Evolutionary conservation across 1,139 yeast genomes (phyloP), one percentile per base, ranked within the genome.

Genomic region (Protomyces gravidus): DNA sequence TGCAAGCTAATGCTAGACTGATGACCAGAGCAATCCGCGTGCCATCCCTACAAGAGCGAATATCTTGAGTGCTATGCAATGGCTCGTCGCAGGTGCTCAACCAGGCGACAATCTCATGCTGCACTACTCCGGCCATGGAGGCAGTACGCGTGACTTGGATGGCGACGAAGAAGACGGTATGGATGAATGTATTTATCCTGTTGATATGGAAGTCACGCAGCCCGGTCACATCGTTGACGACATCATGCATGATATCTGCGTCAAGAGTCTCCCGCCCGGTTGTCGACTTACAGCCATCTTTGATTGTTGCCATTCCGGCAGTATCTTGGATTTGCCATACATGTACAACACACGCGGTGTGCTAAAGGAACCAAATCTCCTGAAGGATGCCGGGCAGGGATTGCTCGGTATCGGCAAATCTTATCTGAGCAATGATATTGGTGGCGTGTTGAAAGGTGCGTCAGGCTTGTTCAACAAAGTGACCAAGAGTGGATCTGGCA

Each of bases 291-390:
- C 97, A 1, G 95, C 65, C 5, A 63, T 90, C 66, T 89, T 84
- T 69, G 97, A 90, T 73, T 85, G 95, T 21, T 90, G 97, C 71
- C 97, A 90, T 70, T 87, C 96, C 1, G 97, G 97, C 28, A 85
- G 96, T 2, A 95, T 84, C 0, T 74, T 90, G 68, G 97, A 90
- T 72, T 75, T 90, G 65, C 97, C 97, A 1, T 90, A 84, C 69
- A 82, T 85, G 55, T 90, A 90, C 73, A 84, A 95, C 17, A 92
- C 97, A 13, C 87, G 88, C 69, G 97, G 97, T 60, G 83, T 88
- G 3, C 76, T 90, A 58, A 90, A 90, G 74, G 96, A 89, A 72
- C 96, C 95, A 46, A 89, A 85, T 72, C 75, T 89, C 67, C 82
- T 85, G 76, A 86, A 89, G 70, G 95, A 89, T 66, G 88, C 90